Base-by-base conservation (phyloP, 495 filamentous ascomycete species). In the Trichoderma erinaceum region DNA sequence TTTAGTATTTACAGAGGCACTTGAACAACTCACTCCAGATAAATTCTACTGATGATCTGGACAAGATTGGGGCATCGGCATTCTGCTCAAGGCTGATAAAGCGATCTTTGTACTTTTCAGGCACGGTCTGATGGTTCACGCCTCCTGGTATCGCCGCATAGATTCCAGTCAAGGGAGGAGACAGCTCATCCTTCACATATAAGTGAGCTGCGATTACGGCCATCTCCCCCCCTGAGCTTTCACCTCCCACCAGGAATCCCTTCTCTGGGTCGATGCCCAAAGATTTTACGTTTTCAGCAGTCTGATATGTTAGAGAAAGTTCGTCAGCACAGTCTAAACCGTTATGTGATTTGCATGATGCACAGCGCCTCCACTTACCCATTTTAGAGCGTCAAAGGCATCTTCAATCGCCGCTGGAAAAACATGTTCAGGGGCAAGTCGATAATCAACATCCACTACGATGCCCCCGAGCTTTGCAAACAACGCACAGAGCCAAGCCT, bases 161-260 rank as follows among this genome's bases (percentile, higher is more conserved):
- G 0, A 71, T 56, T 0, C 82, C 83, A 0, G 82, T 84, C 46
- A 85, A 71, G 0, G 71, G 69, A 21, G 79, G 76, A 29, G 13
- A 29, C 12, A 41, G 27, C 16, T 75, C 74, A 27, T 80, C 77
- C 29, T 81, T 78, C 2, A 73, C 67, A 8, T 75, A 75, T 0
- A 75, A 73, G 68, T 81, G 78, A 0, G 76, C 71, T 3, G 78
- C 70, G 10, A 80, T 74, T 21, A 78, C 74, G 7, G 79, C 74
- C 16, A 85, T 68, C 67, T 81, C 79, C 0, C 73, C 83, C 2
- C 83, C 84, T 12, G 81, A 79, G 35, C 78, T 81, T 7, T 75
- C 75, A 11, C 83, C 84, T n/a, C 79, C 80, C 12, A 85, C 69
- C 13, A 85, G 65, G 66, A 85, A 83, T 2, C 84, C 82, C 66